A percentile compares a stretch with the other conserved stretches of the same genome.
phyloP scores from a whole-genome alignment of 2,329 filamentous ascomycete species.

The Claviceps sp. region DNA sequence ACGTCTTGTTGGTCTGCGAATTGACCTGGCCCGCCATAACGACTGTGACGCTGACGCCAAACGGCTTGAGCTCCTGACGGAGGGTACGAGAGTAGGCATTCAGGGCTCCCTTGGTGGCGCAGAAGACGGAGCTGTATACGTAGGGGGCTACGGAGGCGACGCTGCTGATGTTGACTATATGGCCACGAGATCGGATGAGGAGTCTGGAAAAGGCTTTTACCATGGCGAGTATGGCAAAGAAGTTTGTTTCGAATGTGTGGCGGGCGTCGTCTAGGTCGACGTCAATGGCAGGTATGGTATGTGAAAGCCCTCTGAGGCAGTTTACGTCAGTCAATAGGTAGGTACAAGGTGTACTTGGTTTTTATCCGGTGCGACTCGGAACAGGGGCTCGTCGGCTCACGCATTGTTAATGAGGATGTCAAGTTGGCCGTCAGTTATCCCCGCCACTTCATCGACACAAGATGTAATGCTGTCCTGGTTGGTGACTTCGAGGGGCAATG shows the following conservation, averaged over 20 bases:
- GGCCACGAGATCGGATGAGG: background rate
- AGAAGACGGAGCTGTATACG: slow-evolving; percentile 1
- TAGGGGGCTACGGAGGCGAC: background rate
- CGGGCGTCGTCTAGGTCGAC: background rate
- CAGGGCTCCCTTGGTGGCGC: background rate
- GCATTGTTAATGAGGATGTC: slow-evolving; percentile 1
- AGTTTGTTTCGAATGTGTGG: background rate
- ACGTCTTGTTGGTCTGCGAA: background rate
- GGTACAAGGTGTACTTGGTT: background rate
- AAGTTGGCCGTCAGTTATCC: background rate
- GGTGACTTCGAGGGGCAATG: background rate
- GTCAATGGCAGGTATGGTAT: background rate
- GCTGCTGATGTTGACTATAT: background rate
- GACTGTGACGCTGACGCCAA: background rate
- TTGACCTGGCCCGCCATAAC: background rate
- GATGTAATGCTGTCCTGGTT: background rate
- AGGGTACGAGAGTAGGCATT: background rate
- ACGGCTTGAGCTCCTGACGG: background rate
- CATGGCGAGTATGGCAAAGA: background rate
- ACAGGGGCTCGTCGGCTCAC: background rate
- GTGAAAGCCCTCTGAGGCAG: background rate
- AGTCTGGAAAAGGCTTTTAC: background rate
- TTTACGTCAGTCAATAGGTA: background rate
- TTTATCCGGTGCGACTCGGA: background rate
- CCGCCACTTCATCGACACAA: background rate